Evolutionary conservation across 768 basidiomycete species (phyloP).

Genomic region (Lactarius pseudohatsudake): DNA sequence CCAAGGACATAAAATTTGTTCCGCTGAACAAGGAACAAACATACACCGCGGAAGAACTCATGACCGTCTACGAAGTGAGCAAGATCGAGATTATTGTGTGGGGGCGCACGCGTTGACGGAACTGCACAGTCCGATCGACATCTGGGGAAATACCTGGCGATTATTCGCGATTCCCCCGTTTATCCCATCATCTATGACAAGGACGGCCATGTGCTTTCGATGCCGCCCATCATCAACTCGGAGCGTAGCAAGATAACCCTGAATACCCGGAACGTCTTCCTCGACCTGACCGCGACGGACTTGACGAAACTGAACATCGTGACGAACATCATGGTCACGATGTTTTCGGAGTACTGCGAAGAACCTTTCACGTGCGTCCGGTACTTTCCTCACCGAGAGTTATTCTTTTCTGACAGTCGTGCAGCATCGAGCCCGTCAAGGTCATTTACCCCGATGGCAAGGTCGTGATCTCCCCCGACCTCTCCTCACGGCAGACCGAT

Average conservation of each 20-base stretch:
- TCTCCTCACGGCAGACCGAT: conserved; percentile 66
- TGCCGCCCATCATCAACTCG: conserved; percentile 98
- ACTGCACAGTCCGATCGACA: conserved; percentile 81
- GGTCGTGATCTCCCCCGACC: conserved; percentile 73
- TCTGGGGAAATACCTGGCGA: conserved; percentile 81
- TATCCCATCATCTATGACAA: conserved; percentile 98
- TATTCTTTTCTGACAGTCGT: neutral
- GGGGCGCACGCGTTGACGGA: conserved; percentile 3
- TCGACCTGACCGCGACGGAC: conserved; percentile 96
- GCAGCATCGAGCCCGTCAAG: conserved; percentile 90
- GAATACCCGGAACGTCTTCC: conserved; percentile 91
- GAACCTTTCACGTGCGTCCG: conserved; percentile 83
- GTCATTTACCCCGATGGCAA: conserved; percentile 78
- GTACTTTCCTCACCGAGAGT: conserved; percentile 6
- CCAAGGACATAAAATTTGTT: conserved; percentile 87
- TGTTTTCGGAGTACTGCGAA: conserved; percentile 97
- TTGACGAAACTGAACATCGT: conserved; percentile 96
- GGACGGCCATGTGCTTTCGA: conserved; percentile 83
- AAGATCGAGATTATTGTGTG: neutral
- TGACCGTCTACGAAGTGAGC: conserved; percentile 89
- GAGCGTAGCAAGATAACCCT: conserved; percentile 96
- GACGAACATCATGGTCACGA: conserved; percentile 90
- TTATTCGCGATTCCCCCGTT: conserved; percentile 92
- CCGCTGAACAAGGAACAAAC: conserved; percentile 78
- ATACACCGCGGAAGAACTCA: conserved; percentile 87